Evolutionary conservation across 1,284 basidiomycete genomes (phyloP).

Genomic region (Volvariella surrecta): DNA sequence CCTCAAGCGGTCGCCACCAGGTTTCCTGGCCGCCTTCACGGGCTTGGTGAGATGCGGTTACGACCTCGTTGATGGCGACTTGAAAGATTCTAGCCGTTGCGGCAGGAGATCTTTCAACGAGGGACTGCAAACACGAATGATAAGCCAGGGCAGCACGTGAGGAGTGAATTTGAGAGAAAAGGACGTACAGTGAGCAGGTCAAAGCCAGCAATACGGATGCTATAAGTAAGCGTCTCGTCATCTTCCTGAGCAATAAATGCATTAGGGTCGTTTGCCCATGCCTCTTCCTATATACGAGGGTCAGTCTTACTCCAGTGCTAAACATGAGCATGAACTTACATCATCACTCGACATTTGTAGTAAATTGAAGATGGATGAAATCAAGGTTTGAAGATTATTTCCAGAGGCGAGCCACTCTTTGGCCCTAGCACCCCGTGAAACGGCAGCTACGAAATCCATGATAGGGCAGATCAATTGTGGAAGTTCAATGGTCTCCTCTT

Average conservation of each 20-base stretch:
- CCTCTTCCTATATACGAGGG: constrained; percentile 60
- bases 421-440: constrained; percentile 53
- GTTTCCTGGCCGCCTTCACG: constrained; percentile 42
- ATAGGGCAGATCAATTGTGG: constrained; percentile 71
- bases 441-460: constrained; percentile 71
- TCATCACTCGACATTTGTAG: constrained; percentile 88
- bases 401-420: constrained; percentile 48
- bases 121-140: constrained; percentile 35
- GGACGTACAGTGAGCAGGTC: constrained; percentile 74
- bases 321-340: constrained; percentile 34
- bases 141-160: no score
- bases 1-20: constrained; percentile 88
- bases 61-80: constrained; percentile 44
- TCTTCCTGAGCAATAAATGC: constrained; percentile 93
- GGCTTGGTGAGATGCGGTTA: constrained; percentile 44
- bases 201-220: constrained; percentile 76
- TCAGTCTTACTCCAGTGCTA: constrained; percentile 3
- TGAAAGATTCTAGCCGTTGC: constrained; percentile 54
- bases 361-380: constrained; percentile 61
- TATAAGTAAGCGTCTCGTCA: constrained; percentile 80
- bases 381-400: constrained; percentile 45
- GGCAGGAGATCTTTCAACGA: constrained; percentile 62
- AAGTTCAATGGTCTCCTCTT: constrained; percentile 74
- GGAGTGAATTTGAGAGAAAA: constrained; percentile 1
- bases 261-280: constrained; percentile 85